Evolutionary conservation across 495 filamentous ascomycete species (phyloP).

Genomic region (Penicillium flavigenum): DNA sequence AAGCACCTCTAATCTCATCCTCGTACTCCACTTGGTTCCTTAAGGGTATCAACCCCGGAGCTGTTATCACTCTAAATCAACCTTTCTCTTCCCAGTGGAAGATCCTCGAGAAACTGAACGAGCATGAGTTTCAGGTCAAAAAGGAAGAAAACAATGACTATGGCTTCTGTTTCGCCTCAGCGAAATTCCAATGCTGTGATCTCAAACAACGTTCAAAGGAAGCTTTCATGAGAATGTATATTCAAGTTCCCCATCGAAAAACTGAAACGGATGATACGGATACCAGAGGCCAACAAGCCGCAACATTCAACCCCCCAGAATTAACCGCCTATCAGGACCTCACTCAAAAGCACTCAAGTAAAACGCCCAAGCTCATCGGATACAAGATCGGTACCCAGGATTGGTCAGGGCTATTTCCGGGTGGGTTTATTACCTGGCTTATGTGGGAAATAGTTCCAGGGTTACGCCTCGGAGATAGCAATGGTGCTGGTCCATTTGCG

Average conservation of each 20-base stretch:
- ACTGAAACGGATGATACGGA: conserved; percentile 19
- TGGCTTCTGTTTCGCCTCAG: too few relatives aligned
- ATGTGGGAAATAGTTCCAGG: conserved; percentile 19
- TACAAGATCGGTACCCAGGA: conserved; percentile 14
- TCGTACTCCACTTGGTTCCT: too few relatives aligned
- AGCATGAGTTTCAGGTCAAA: conserved; percentile 6
- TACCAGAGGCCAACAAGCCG: conserved; percentile 18
- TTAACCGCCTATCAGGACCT: conserved; percentile 12
- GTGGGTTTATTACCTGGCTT: conserved; percentile 18
- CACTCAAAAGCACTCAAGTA: conserved; percentile 9
- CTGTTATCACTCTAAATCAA: too few relatives aligned
- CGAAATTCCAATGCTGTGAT: too few relatives aligned
- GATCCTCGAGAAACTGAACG: conserved; percentile 14
- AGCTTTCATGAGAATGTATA: conserved; percentile 15
- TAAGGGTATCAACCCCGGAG: too few relatives aligned
- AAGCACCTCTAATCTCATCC: too few relatives aligned
- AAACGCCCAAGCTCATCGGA: conserved; percentile 17
- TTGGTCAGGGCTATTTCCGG: conserved; percentile 16
- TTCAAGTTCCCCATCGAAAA: conserved; percentile 17
- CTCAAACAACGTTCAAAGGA: too few relatives aligned
- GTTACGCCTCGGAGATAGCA: conserved; percentile 15
- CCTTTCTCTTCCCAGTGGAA: conserved; percentile 1
- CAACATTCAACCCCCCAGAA: conserved; percentile 12
- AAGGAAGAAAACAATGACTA: background rate
- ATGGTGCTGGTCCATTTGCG: too few relatives aligned